phyloP scores from a whole-genome alignment of 2,329 filamentous ascomycete genomes.

The Neocatenulostroma microsporum region DNA sequence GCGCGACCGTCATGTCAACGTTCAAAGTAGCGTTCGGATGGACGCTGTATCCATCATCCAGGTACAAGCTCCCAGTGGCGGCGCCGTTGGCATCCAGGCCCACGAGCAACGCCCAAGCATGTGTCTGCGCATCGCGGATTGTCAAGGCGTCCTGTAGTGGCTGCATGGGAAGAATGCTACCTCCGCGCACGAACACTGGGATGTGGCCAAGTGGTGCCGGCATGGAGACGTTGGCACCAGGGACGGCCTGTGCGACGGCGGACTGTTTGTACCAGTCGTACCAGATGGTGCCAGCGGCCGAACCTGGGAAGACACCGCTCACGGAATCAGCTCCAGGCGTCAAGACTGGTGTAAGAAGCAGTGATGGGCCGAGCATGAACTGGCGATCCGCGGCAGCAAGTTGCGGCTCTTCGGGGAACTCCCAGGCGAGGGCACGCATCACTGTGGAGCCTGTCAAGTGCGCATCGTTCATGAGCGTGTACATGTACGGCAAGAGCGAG shows the following conservation, averaged over 20 bases:
- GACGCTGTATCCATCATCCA: conserved; percentile 68
- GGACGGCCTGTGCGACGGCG: conserved; percentile 44
- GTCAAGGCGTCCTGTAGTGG: conserved; percentile 61
- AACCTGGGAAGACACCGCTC: conserved; percentile 61
- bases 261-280: conserved; percentile 73
- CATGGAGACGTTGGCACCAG: conserved; percentile 54
- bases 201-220: conserved; percentile 59
- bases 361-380: conserved; percentile 60
- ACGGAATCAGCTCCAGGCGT: conserved; percentile 55
- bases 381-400: conserved; percentile 61
- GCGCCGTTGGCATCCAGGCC: conserved; percentile 33
- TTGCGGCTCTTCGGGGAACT: conserved; percentile 63
- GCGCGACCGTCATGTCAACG: no score
- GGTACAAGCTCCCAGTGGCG: conserved; percentile 56
- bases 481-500: conserved; percentile 64
- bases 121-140: no score
- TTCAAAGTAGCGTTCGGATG: conserved; percentile 48
- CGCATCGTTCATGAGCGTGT: conserved; percentile 62
- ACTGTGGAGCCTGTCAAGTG: conserved; percentile 60
- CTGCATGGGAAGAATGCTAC: conserved; percentile 56
- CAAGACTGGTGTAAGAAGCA: conserved; percentile 62
- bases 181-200: conserved; percentile 63
- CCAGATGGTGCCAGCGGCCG: conserved; percentile 54
- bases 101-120: conserved; percentile 31
- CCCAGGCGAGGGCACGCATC: conserved; percentile 66